Evolutionary conservation across 176 grass and related monocot species (phyloP).

Genomic region (Thinopyrum elongatum): DNA sequence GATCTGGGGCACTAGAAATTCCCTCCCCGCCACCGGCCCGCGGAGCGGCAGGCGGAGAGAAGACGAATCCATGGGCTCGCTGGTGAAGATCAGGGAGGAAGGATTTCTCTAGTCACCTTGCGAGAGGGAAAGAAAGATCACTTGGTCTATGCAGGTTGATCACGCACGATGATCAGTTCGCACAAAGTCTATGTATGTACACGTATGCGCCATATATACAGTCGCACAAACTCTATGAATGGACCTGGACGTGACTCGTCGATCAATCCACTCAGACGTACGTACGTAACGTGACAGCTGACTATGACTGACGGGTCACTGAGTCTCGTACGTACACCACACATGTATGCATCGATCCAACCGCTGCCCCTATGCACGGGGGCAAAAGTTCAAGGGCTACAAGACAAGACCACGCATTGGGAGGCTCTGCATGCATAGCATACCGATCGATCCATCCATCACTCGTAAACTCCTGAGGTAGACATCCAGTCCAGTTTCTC

Average conservation of each 20-base stretch:
- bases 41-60: rapidly evolving
- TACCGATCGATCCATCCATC: not conserved
- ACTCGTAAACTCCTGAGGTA: not conserved
- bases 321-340: not conserved
- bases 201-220: not conserved
- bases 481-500: not conserved
- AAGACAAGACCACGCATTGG: not conserved
- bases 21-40: no score
- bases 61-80: rapidly evolving
- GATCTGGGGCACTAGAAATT: no score
- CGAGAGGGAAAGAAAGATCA: no score
- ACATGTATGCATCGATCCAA: not conserved
- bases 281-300: not conserved
- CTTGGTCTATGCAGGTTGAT: no score
- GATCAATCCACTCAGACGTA: not conserved
- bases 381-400: not conserved
- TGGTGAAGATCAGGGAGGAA: no score
- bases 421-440: not conserved
- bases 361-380: not conserved
- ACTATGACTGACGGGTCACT: not conserved
- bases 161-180: no score
- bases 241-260: not conserved
- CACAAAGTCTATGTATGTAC: no score
- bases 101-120: no score
- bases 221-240: not conserved